These are phyloP conservation scores for Linum lewisii DNA, from an alignment of 345 rosid genomes.

Conservation along the genomic window DNA sequence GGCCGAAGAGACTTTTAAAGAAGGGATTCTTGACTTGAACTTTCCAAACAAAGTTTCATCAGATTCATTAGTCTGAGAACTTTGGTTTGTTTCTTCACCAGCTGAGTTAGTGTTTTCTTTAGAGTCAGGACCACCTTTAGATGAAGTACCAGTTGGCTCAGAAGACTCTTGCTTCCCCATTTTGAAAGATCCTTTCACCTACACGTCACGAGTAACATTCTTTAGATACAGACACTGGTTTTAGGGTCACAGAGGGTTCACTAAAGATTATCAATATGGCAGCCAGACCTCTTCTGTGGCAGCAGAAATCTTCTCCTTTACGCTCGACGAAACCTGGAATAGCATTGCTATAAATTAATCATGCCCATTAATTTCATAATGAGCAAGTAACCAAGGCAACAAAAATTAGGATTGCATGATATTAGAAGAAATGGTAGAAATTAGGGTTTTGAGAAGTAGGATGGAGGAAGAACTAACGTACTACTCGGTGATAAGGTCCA, in stretches of 20 bases:
- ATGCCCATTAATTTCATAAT: not conserved
- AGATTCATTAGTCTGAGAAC: conserved; percentile 33
- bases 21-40: conserved; percentile 51
- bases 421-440: too few relatives aligned
- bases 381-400: too few relatives aligned
- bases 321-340: conserved; percentile 65
- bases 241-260: not conserved
- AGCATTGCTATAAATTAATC: not conserved
- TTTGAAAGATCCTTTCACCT: conserved; percentile 73
- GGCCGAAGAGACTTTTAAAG: conserved; percentile 53
- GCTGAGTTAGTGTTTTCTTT: conserved; percentile 34
- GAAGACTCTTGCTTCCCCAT: conserved; percentile 45
- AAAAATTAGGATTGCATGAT: too few relatives aligned
- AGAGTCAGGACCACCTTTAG: conserved; percentile 25
- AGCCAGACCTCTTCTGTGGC: conserved; percentile 75
- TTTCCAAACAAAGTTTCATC: conserved; percentile 57
- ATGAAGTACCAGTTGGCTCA: conserved; percentile 31
- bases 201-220: conserved; percentile 11
- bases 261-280: conserved; percentile 5
- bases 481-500: too few relatives aligned
- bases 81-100: conserved; percentile 36
- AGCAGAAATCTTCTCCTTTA: conserved; percentile 70
- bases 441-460: too few relatives aligned
- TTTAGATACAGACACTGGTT: not conserved
- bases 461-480: too few relatives aligned